Evolutionary conservation across 1,139 yeast species (phyloP), one percentile per base, ranked within the genome.

Genomic region (Saccharomyces hybrid): DNA sequence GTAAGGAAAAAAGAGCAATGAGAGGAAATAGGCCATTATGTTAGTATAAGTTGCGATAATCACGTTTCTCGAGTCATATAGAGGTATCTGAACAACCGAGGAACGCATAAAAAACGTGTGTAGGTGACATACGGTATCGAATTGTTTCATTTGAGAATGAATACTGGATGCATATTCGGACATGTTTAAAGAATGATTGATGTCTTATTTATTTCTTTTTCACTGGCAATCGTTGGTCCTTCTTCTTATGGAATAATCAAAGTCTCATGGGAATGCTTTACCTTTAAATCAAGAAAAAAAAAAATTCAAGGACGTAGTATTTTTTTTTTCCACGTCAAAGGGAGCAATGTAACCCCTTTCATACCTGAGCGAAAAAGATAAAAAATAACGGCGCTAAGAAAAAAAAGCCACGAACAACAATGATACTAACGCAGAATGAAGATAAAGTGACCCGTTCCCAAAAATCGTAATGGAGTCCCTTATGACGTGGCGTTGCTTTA

Each of bases 101-200:
- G n/a, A 28, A 48, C 32, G 14, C 19, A 29, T 19, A n/a, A 38
- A 27, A 29, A 9, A 24, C 26, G 26, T 19, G 11, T 42, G 12
- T 42, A 4, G 6, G 24, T 7, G 32, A 61, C 67, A 53, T 64
- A 64, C 67, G 49, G 59, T 54, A 47, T 65, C 68, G 42, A 65
- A 61, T 52, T 60, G 57, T 51, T 61, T 59, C 53, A 64, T 58
- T 55, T 64, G 68, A 28, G 64, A 52, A 53, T 63, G 66, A 27
- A 64, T 54, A 56, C 61, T 62, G 7, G 63, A 58, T 32, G 60
- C 57, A 52, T 63, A 55, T 47, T 62, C 64, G 32, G 68, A 58
- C 68, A 64, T 65, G 21, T 14, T 38, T 38, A 24, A 11, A 38
- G n/a, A 16, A n/a, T 19, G 12, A 19, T 38, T 38, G 2, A 38